Evolutionary conservation across 805 yeast genomes (phyloP).

Genomic region (Nakazawaea wickerhamii): DNA sequence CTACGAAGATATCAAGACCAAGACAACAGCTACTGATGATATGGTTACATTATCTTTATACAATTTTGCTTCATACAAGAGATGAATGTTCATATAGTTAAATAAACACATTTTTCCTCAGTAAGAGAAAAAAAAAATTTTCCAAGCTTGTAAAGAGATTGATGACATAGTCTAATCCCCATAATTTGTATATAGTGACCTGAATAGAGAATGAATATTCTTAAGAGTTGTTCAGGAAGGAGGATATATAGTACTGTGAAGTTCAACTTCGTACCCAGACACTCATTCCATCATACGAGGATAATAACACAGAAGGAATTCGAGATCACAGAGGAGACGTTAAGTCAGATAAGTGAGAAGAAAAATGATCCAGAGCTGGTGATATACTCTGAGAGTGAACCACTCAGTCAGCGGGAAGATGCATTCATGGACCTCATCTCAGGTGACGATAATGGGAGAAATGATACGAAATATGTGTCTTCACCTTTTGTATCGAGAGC

Average conservation of each 20-base stretch:
- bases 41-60: slow-evolving; percentile 1
- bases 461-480: neutral
- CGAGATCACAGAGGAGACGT: slow-evolving; percentile 7
- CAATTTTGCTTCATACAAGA: slow-evolving; percentile 9
- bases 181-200: too few relatives aligned
- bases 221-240: neutral
- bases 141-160: too few relatives aligned
- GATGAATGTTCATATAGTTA: too few relatives aligned
- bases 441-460: neutral
- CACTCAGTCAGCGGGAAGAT: neutral
- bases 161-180: too few relatives aligned
- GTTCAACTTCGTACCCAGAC: neutral
- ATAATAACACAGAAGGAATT: neutral
- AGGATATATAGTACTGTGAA: neutral
- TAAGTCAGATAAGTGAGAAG: neutral
- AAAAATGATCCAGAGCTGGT: neutral
- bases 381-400: neutral
- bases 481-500: neutral
- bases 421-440: neutral
- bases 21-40: too few relatives aligned
- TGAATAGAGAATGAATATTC: too few relatives aligned
- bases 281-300: neutral
- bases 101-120: too few relatives aligned
- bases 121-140: too few relatives aligned
- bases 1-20: too few relatives aligned